Evolutionary conservation across 768 basidiomycete genomes (phyloP).

Genomic region (Cystofilobasidium ferigula): DNA sequence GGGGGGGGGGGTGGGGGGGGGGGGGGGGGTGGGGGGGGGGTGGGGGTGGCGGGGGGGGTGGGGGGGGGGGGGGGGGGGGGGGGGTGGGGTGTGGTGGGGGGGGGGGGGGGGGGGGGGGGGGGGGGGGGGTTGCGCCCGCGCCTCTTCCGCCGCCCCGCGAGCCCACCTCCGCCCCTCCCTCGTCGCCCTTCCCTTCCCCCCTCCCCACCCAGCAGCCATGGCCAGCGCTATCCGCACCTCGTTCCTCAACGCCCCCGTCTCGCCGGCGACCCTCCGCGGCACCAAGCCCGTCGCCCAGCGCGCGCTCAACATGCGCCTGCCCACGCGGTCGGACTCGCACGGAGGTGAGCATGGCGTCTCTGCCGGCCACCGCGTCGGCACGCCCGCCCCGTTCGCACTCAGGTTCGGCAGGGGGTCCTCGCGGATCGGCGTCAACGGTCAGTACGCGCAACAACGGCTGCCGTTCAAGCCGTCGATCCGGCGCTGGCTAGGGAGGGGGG

Average conservation of each 20-base stretch:
- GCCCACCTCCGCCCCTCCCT: too few relatives aligned
- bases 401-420: conserved; percentile 7
- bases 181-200: not conserved
- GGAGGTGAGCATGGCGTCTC: conserved; percentile 5
- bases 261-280: conserved; percentile 9
- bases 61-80: too few relatives aligned
- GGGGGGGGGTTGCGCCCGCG: too few relatives aligned
- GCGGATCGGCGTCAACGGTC: conserved; percentile 24
- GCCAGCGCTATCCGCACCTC: conserved; percentile 18
- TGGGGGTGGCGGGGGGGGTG: too few relatives aligned
- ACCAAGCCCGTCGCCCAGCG: not conserved
- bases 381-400: conserved; percentile 9
- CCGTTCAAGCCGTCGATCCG: too few relatives aligned
- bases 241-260: conserved; percentile 17
- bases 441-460: not conserved
- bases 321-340: conserved; percentile 19
- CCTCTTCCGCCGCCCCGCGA: too few relatives aligned
- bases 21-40: too few relatives aligned
- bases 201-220: not conserved
- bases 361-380: conserved; percentile 5
- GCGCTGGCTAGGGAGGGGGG: too few relatives aligned
- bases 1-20: too few relatives aligned
- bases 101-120: too few relatives aligned
- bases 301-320: not conserved
- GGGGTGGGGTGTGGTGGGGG: too few relatives aligned